These are phyloP conservation scores for Hamamelis virginiana DNA, from an alignment of 164 flowering plant species.

Conservation along the genomic window DNA sequence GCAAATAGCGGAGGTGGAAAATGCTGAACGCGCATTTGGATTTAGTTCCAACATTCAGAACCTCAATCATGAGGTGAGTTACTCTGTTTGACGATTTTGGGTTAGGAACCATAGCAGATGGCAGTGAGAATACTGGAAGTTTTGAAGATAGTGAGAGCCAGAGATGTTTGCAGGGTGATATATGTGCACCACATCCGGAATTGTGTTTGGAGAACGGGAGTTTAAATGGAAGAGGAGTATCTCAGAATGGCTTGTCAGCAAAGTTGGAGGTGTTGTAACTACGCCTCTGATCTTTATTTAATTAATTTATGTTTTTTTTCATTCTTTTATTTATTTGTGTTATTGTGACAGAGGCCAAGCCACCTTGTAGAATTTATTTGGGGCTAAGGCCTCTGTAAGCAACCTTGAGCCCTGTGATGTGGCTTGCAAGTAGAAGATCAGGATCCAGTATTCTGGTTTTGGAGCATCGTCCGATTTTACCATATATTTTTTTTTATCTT, in stretches of 20 bases:
- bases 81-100: slow-evolving; percentile 32
- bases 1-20: slow-evolving; percentile 14
- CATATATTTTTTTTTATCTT: background rate
- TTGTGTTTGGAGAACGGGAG: slow-evolving; percentile 18
- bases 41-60: slow-evolving; percentile 19
- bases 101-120: slow-evolving; percentile 21
- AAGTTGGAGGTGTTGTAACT: slow-evolving; percentile 31
- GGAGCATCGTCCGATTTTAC: background rate
- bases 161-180: slow-evolving; percentile 41
- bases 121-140: slow-evolving; percentile 23
- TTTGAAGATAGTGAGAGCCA: slow-evolving; percentile 28
- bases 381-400: too few species aligned
- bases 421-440: background rate
- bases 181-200: slow-evolving; percentile 15
- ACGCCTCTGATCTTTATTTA: background rate
- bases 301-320: background rate
- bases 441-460: background rate
- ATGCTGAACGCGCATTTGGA: slow-evolving; percentile 13
- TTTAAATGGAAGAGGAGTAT: slow-evolving; percentile 13
- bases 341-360: background rate
- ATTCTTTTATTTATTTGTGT: background rate
- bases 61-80: slow-evolving; percentile 45
- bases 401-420: background rate
- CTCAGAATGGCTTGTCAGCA: slow-evolving; percentile 24
- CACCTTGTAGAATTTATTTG: background rate